Conservation (phyloP, 495 filamentous ascomycete genomes). For the Xylaria nigripes region DNA sequence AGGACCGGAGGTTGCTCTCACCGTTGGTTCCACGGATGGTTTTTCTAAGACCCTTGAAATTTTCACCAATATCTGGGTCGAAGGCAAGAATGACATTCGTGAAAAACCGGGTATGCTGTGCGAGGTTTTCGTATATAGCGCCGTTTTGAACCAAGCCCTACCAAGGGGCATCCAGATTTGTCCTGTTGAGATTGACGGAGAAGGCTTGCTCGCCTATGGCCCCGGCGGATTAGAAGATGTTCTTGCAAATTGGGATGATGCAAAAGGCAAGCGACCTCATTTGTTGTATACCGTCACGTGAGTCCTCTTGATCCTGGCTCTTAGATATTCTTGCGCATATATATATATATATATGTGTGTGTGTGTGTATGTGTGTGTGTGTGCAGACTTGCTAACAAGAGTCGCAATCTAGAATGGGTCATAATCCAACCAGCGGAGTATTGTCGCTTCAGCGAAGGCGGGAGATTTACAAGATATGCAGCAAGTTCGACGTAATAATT, state of each 20-base stretch:
- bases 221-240: constrained; percentile 68
- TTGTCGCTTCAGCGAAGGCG: constrained; percentile 61
- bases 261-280: constrained; percentile 65
- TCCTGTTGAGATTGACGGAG: constrained; percentile 63
- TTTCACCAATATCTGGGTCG: constrained; percentile 65
- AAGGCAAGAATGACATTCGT: constrained; percentile 53
- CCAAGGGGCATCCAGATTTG: constrained; percentile 66
- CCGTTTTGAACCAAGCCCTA: constrained; percentile 54
- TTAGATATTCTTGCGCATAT: not conserved
- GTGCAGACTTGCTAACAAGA: constrained; percentile 1
- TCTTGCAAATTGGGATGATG: constrained; percentile 69
- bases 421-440: constrained; percentile 80
- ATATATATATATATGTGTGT: not conserved
- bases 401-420: constrained; percentile 57
- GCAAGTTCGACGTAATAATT: constrained; percentile 82
- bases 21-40: constrained; percentile 77
- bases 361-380: not conserved
- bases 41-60: constrained; percentile 67
- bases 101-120: constrained; percentile 64
- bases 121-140: constrained; percentile 74
- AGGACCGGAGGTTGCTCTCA: constrained; percentile 69
- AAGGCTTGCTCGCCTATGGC: constrained; percentile 64
- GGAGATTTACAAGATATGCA: constrained; percentile 73
- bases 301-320: constrained; percentile 27
- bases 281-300: constrained; percentile 87